phyloP scores from a whole-genome alignment of 805 yeast species.

The Kodamaea sagamina region DNA sequence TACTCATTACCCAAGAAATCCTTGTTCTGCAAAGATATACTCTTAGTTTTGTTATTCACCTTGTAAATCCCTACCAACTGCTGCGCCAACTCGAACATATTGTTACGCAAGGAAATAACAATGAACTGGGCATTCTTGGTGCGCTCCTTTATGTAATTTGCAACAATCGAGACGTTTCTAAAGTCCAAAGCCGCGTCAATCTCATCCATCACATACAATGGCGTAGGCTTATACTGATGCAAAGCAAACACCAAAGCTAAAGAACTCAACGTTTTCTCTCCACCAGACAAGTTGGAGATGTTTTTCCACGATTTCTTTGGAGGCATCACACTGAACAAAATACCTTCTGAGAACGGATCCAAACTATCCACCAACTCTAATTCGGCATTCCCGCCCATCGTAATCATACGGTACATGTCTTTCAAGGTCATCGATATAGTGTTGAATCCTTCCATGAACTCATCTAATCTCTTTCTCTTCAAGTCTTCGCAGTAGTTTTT shows the following conservation, averaged over 20 bases:
- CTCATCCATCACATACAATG: constrained; percentile 97
- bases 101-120: constrained; percentile 91
- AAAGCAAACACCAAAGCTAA: constrained; percentile 94
- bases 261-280: constrained; percentile 94
- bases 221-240: constrained; percentile 95
- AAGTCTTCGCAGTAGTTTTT: constrained; percentile 65
- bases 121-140: constrained; percentile 96
- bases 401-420: constrained; percentile 97
- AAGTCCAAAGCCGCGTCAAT: constrained; percentile 98
- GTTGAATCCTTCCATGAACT: constrained; percentile 91
- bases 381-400: constrained; percentile 99
- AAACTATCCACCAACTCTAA: constrained; percentile 90
- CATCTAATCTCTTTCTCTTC: constrained; percentile 73
- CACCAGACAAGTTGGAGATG: constrained; percentile 93
- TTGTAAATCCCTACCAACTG: constrained; percentile 95
- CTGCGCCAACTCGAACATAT: constrained; percentile 96
- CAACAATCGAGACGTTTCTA: constrained; percentile 95
- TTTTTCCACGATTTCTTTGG: constrained; percentile 98
- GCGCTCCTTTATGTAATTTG: constrained; percentile 92
- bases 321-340: constrained; percentile 96
- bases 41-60: constrained; percentile 84
- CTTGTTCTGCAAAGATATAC: constrained; percentile 73
- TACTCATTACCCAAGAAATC: constrained; percentile 39
- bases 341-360: constrained; percentile 98
- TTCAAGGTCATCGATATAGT: constrained; percentile 83